Evolutionary conservation across 768 basidiomycete genomes (phyloP), one percentile per base, ranked within the genome.

Genomic region (Astraeus odoratus): DNA sequence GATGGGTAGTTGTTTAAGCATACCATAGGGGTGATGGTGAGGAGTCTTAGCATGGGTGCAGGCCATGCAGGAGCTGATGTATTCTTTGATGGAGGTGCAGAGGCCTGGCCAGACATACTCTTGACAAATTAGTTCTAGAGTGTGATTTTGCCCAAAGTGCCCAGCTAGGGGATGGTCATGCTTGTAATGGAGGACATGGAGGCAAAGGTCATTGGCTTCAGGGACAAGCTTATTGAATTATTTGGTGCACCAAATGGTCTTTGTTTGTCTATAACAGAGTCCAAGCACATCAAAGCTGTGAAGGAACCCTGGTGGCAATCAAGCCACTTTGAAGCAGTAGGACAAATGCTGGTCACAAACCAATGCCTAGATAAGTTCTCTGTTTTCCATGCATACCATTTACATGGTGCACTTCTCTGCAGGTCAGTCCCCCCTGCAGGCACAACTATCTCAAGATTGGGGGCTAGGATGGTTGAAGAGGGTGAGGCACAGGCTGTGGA

Each of bases 211-310:
- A n/a, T n/a, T n/a, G n/a, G n/a, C n/a, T n/a, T n/a, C n/a, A n/a
- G n/a, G n/a, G n/a, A n/a, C n/a, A n/a, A n/a, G n/a, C 19, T 22
- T 8, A 62, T 62, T 13, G 29, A 44, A 2, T 46, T 49, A 2
- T 64, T 59, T 47, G 58, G 58, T 1, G 48, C 59, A 10, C 61
- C 54, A 3, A 61, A 63, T 51, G 64, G 62, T 1, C 13, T 38
- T 15, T 38, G 37, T n/a, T 53, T 48, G 2, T 54, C 52, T 16
- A 54, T 54, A 8, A 54, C 48, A 0, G 45, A 53, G 18, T 44
- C 37, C 3, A 54, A 53, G 19, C 51, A 54, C 8, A 54, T 54
- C 23, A 52, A 52, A 7, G 50, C 63, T 18, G 59, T 68, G 22
- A 70, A 69, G 47, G 37, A 47, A 5, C 43, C 48, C 0, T 54